Base-by-base conservation (phyloP, 148 eudicot species). In the Cornus florida region DNA sequence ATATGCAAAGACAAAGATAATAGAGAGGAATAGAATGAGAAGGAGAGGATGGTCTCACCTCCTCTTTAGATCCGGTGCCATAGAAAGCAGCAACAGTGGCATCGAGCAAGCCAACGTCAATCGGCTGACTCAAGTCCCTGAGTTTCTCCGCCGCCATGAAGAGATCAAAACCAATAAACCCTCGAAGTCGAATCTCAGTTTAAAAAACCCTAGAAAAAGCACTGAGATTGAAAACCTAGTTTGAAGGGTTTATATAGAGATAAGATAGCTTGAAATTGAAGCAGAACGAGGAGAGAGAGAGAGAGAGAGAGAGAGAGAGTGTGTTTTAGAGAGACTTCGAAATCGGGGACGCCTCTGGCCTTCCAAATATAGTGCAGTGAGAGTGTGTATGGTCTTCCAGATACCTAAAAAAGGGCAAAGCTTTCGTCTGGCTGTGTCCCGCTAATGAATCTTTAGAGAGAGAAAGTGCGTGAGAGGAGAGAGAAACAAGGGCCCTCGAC, bases 1-100 rank as follows among this genome's bases (percentile, higher is more conserved):
- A 43, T 66, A 48, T 69, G 23, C 67, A 24, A 3, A 65, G 4
- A 69, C 5, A 57, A 12, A 1, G 4, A 71, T n/a, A 4, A 35
- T 35, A 35, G 5, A 35, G 38, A 35, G 5, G 3, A 35, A 35
- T 35, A 35, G 6, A 48, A 19, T 7, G 23, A 16, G 57, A 56
- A 14, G 10, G 35, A 75, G 24, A 56, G 59, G 62, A 43, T 11
- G 74, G 56, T 17, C 67, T 16, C 33, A 95, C 99, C 99, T 95
- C 97, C 39, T 92, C 90, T 60, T 92, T 93, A 82, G 99, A 95
- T 87, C 97, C 99, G 68, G 99, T 95, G 84, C 99, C 99, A 74
- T 95, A 95, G 82, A 95, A 95, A 50, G 97, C 97, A 38, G 92
- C 84, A 67, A 95, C 98, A 12, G 98, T 95, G 62, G 99, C 99